Evolutionary conservation across 1,284 basidiomycete genomes (phyloP).

Genomic region (Austroboletus olivaceoglutinosus): DNA sequence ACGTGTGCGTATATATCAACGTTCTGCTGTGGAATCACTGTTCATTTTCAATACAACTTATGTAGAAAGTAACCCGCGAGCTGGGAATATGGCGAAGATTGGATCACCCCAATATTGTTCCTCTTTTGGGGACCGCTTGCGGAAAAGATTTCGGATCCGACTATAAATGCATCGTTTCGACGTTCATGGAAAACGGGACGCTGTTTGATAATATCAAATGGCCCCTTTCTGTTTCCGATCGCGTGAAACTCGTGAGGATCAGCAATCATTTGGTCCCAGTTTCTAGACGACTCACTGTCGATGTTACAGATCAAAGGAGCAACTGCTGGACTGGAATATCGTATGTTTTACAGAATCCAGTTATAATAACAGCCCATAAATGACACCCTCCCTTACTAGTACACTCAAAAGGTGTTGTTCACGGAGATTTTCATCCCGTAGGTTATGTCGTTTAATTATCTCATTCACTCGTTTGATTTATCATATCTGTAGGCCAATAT

Average conservation of each 20-base stretch:
- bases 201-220: too few species aligned
- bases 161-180: conserved; percentile 8
- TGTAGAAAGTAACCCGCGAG: conserved; percentile 6
- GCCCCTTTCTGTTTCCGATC: background rate
- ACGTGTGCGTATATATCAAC: background rate
- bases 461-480: background rate
- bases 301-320: conserved; percentile 1
- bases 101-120: conserved; percentile 4
- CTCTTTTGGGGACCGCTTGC: background rate
- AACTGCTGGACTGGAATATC: conserved; percentile 2
- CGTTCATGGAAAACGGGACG: conserved; percentile 10
- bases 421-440: conserved; percentile 12
- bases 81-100: conserved; percentile 6
- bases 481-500: conserved; percentile 4
- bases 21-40: background rate
- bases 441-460: background rate
- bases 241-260: conserved; percentile 3
- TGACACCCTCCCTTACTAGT: conserved; percentile 1
- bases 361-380: background rate
- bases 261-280: background rate
- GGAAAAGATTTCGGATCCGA: conserved; percentile 4
- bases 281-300: background rate
- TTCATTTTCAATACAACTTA: background rate
- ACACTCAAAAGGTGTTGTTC: conserved; percentile 5
- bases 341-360: background rate